Conservation (phyloP, 257 asterid genomes). For the Phtheirospermum japonicum region DNA sequence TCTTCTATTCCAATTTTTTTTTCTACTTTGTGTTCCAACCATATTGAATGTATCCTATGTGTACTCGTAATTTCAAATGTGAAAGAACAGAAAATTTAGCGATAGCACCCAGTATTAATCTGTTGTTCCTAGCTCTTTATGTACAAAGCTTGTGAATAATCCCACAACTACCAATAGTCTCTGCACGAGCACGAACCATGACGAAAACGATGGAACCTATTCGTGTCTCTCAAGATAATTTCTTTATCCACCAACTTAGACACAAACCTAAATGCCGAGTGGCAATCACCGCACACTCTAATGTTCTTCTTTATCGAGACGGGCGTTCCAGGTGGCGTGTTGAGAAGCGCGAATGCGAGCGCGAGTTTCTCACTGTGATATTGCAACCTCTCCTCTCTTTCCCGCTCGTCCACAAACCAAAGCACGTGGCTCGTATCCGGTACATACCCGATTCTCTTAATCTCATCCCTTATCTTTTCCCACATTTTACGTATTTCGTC, state of each 20-base stretch:
- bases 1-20: too few relatives aligned
- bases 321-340: conserved; percentile 45
- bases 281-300: conserved; percentile 88
- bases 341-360: conserved; percentile 70
- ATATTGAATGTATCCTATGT: too few relatives aligned
- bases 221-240: conserved; percentile 74
- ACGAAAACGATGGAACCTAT: conserved; percentile 71
- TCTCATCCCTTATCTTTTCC: conserved; percentile 52
- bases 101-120: too few relatives aligned
- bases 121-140: background rate
- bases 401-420: conserved; percentile 61
- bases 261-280: conserved; percentile 60
- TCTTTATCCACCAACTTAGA: conserved; percentile 57
- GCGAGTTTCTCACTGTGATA: conserved; percentile 82
- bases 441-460: conserved; percentile 59
- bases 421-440: conserved; percentile 77
- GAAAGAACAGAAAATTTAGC: too few relatives aligned
- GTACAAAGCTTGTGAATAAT: background rate
- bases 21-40: too few relatives aligned
- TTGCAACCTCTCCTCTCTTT: conserved; percentile 66
- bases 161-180: conserved; percentile 63
- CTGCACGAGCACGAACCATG: conserved; percentile 77
- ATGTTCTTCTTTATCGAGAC: conserved; percentile 77
- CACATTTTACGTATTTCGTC: conserved; percentile 54
- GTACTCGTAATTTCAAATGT: too few relatives aligned